Conservation (phyloP, 73 alveolate species). For the Durusdinium trenchii region DNA sequence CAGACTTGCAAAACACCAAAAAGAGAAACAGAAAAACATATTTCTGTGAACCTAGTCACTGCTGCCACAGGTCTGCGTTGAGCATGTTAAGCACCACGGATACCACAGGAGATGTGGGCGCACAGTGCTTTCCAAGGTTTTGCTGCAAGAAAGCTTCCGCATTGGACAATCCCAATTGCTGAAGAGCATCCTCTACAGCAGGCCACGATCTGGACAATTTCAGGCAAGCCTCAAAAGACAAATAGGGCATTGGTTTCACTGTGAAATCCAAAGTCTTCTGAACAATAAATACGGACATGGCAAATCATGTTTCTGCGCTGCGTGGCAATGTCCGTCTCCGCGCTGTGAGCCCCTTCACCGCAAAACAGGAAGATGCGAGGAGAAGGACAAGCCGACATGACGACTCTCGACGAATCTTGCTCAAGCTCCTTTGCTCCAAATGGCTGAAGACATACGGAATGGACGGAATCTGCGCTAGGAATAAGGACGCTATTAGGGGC, state of each 20-base stretch:
- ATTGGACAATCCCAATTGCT: not conserved
- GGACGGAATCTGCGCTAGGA: no score
- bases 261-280: not conserved
- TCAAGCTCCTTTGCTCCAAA: no score
- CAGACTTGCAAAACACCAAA: not conserved
- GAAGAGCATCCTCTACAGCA: constrained; percentile 38
- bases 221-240: not conserved
- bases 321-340: constrained; percentile 34
- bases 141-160: not conserved
- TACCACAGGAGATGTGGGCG: constrained; percentile 61
- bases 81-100: constrained; percentile 51
- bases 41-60: not conserved
- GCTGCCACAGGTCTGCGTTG: constrained; percentile 1
- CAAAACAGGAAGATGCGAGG: constrained; percentile 52
- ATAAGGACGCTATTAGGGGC: no score
- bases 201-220: constrained; percentile 22
- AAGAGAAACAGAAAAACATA: not conserved
- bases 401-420: no score
- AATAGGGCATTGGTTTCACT: not conserved
- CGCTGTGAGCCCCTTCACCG: constrained; percentile 66
- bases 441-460: no score
- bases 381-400: no score
- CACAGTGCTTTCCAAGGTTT: constrained; percentile 42
- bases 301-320: no score
- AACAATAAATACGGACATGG: no score